phyloP scores from a whole-genome alignment of 2,329 filamentous ascomycete species.

The Alternaria sp. region DNA sequence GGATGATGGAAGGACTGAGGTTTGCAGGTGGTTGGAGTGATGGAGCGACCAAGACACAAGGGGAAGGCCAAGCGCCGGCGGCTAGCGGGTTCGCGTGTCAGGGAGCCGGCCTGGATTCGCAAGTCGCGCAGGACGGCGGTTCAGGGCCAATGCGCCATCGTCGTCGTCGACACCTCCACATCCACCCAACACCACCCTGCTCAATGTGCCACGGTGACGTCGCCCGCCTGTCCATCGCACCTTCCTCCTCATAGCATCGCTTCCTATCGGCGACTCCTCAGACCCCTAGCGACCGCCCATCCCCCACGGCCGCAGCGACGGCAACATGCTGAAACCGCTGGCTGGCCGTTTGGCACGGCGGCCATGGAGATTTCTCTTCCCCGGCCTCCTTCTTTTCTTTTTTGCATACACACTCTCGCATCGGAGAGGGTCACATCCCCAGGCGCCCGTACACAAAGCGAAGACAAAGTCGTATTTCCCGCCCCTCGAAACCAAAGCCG shows the following conservation, averaged over 20 bases:
- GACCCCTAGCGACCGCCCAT: conserved; percentile 1
- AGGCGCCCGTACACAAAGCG: conserved; percentile 31
- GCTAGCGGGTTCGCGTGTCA: conserved; percentile 13
- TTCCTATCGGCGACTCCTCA: background rate
- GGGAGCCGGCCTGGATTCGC: conserved; percentile 18
- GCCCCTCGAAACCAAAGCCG: conserved; percentile 38
- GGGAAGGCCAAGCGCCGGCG: conserved; percentile 5
- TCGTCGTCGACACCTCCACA: conserved; percentile 8
- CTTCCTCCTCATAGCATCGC: conserved; percentile 1
- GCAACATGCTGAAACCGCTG: conserved; percentile 34
- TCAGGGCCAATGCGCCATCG: conserved; percentile 11
- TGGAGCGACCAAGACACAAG: background rate
- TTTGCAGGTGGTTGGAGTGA: background rate
- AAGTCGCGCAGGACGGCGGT: conserved; percentile 13
- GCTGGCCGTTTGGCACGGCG: conserved; percentile 35
- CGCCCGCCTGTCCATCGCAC: conserved; percentile 7
- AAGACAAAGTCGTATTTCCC: conserved; percentile 48
- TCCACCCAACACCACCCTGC: conserved; percentile 5
- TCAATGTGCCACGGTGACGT: conserved; percentile 23
- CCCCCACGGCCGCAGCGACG: conserved; percentile 10
- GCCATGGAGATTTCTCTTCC: conserved; percentile 42
- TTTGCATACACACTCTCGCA: conserved; percentile 39
- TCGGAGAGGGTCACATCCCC: conserved; percentile 20
- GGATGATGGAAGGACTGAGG: background rate
- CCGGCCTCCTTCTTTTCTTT: conserved; percentile 41